Base-by-base conservation (phyloP, 2,329 filamentous ascomycete genomes). In the Lojkania enalia region DNA sequence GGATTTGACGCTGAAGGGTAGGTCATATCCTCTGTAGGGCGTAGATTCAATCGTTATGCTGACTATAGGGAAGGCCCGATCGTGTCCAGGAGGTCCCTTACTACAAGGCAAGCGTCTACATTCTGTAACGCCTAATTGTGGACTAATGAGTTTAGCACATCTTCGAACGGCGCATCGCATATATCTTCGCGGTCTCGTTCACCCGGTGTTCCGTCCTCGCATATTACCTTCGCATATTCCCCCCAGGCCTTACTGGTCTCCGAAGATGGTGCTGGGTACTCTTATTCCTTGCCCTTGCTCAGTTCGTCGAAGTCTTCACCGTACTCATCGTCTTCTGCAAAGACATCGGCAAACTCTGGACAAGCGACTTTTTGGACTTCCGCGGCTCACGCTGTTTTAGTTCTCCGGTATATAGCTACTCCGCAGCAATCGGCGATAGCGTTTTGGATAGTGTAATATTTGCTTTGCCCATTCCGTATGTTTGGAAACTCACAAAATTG, bases 181-280 rank as follows among this genome's bases (percentile, higher is more conserved):
- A 70, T 50, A 61, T 69, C 21, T 53, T 61, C 20, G 55, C 64
- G n/a, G 57, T 67, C 2, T 55, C 60, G 2, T 52, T 69, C 3
- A 64, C 57, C 16, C 66, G 67, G 23, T 55, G 65, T 21, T 70
- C 68, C 4, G 47, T 71, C 14, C 41, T 71, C 9, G 48, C 61
- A 18, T 69, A 70, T 46, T 66, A 70, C 38, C 51, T 70, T 4
- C 61, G 68, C 35, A 65, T 71, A 19, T 70, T 71, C 35, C 66
- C 67, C 1, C 44, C 42, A 2, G 41, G 50, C 4, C 29, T 63
- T 31, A 3, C 29, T 11, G 51, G 43, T 2, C 55, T 62, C 1
- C 55, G 57, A 15, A 40, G 42, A n/a, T 43, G 52, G 13, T 53
- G 48, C 36, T 54, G 58, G 36, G 5, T 55, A 13, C 48, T 64